Evolutionary conservation across 441 rosid species (phyloP).

Genomic region (Cnidoscolus chayamansa): DNA sequence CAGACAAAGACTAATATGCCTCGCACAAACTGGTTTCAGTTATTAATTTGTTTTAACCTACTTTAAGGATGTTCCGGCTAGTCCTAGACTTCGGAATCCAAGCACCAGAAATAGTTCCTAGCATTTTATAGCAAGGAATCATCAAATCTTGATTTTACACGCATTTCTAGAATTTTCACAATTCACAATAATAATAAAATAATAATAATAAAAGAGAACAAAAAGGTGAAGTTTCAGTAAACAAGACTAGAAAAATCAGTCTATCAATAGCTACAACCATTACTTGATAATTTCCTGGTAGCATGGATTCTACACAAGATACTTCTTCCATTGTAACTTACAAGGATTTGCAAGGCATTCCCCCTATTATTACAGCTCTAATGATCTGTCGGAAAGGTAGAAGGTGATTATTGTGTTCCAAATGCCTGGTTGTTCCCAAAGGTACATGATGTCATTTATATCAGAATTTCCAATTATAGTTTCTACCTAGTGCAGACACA

Average conservation of each 20-base stretch:
- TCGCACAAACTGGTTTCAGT: constrained; percentile 6
- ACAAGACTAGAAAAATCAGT: background rate
- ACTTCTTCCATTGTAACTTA: too few relatives aligned
- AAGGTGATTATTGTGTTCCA: background rate
- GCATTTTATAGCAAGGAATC: background rate
- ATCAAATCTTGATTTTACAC: background rate
- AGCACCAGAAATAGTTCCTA: background rate
- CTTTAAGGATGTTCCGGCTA: background rate
- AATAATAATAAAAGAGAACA: background rate
- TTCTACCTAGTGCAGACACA: background rate
- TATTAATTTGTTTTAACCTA: constrained; percentile 2
- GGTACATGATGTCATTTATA: too few relatives aligned
- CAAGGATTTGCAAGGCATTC: too few relatives aligned
- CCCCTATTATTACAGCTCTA: background rate
- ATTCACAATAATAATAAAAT: background rate
- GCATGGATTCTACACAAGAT: too few relatives aligned
- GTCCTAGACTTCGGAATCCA: background rate
- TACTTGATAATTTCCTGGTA: too few relatives aligned
- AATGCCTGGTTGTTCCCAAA: background rate
- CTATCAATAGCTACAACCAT: background rate
- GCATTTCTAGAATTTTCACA: background rate
- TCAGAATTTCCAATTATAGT: background rate
- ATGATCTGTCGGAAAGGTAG: background rate
- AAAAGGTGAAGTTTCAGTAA: too few relatives aligned
- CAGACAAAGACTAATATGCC: constrained; percentile 26